Evolutionary conservation across 2,329 filamentous ascomycete species (phyloP).

Genomic region (Epichloe gansuensis): DNA sequence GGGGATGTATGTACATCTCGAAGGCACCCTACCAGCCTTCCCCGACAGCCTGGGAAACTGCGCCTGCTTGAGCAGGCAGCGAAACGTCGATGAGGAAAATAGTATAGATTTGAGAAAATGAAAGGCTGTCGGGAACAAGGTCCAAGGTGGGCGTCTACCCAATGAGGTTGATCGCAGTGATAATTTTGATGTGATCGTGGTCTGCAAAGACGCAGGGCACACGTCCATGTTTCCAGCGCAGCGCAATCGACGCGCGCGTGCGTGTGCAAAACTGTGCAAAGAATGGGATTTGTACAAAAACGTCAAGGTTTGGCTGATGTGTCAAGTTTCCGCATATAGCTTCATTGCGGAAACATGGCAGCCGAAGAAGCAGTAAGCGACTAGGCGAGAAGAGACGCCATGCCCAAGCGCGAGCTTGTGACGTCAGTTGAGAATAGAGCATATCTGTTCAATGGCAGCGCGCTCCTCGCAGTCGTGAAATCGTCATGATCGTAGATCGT

Average conservation of each 20-base stretch:
- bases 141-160: slow-evolving; percentile 9
- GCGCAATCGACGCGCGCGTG: slow-evolving; percentile 19
- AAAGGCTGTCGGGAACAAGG: background rate
- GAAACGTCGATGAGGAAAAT: background rate
- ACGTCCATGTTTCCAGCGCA: slow-evolving; percentile 8
- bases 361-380: background rate
- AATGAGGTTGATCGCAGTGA: slow-evolving; percentile 6
- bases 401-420: background rate
- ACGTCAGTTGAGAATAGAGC: background rate
- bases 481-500: slow-evolving; percentile 12
- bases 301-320: slow-evolving; percentile 7
- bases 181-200: slow-evolving; percentile 2
- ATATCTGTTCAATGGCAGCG: background rate
- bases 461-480: slow-evolving; percentile 2
- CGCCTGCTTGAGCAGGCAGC: background rate
- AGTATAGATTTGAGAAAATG: background rate
- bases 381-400: background rate
- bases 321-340: slow-evolving; percentile 8
- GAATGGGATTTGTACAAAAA: slow-evolving; percentile 11
- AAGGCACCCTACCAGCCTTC: slow-evolving; percentile 10
- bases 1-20: slow-evolving; percentile 13
- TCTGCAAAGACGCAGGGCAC: slow-evolving; percentile 6
- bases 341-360: background rate
- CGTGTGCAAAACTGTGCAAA: slow-evolving; percentile 9
- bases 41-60: background rate